Evolutionary conservation across 78 protist genomes (phyloP), one percentile per base, ranked within the genome.

Genomic region (Dictyostelium intermedium): DNA sequence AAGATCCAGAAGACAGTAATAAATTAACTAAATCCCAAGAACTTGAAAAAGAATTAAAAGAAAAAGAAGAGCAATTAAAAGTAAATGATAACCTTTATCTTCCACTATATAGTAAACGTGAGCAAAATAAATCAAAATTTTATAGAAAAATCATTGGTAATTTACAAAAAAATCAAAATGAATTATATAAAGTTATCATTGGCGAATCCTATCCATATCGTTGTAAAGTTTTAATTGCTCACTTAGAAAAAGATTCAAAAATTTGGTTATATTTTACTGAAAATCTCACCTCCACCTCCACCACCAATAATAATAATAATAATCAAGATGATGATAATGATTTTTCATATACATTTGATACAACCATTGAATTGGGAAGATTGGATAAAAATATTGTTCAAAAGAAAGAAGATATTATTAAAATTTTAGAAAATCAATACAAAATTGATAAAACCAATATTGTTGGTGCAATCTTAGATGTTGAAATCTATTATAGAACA

Each of bases 141-240:
- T 18, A 39, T 77, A 66, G 13, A 27, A 25, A 11, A 25, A 27
- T 66, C 2, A 66, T 66, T 1, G 3, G 6, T 32, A 16, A 50
- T 32, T 80, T 80, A n/a, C 13, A 25, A 20, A 20, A 25, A 25
- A 50, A 47, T 45, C 7, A 23, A 8, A 3, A 9, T 25, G 30
- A 70, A 1, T 45, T 47, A 32, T 13, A 30, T 41, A 13, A 72
- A 7, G 69, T 84, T 9, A 50, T 84, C 13, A 18, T 84, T 32
- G 82, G 91, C 32, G 91, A 84, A 13, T 84, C 82, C 0, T 45
- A 45, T 8, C 91, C 78, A 43, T 70, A 70, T 56, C 63, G 43
- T 16, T 11, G 30, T 47, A 69, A 70, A n/a, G n/a, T 39, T 13
- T 11, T 39, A 37, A 41, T 56, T 25, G 23, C 1, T 9, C 27